phyloP scores from a whole-genome alignment of 2,329 filamentous ascomycete genomes.

The Epichloe amarillans region DNA sequence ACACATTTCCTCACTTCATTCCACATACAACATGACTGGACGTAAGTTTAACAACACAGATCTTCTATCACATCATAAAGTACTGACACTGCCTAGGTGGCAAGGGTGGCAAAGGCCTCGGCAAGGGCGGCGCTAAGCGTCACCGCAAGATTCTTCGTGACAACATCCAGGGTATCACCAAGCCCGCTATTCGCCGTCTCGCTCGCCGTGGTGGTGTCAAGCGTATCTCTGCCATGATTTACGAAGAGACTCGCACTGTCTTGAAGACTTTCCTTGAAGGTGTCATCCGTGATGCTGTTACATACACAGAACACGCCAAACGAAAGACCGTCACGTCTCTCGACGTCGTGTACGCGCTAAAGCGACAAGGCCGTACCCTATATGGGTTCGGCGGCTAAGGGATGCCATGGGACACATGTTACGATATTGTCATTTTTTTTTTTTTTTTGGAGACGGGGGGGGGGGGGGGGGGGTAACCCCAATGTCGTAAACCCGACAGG shows the following conservation, averaged over 20 bases:
- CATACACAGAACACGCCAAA: slow-evolving; percentile 70
- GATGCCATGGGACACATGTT: slow-evolving; percentile 16
- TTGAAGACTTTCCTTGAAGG: slow-evolving; percentile 67
- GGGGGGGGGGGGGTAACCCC: too few species aligned
- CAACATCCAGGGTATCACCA: slow-evolving; percentile 99
- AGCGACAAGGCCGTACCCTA: slow-evolving; percentile 61
- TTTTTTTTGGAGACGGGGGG: too few species aligned
- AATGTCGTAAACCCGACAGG: neutral
- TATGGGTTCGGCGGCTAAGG: slow-evolving; percentile 78
- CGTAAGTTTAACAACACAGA: slow-evolving; percentile 38
- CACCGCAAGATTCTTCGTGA: slow-evolving; percentile 98
- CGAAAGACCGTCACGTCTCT: slow-evolving; percentile 65
- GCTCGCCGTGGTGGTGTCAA: slow-evolving; percentile 99
- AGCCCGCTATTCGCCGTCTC: slow-evolving; percentile 96
- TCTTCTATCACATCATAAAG: too few species aligned
- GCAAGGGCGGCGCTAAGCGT: slow-evolving; percentile 97
- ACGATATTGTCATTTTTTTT: slow-evolving; percentile 22
- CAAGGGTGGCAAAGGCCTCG: slow-evolving; percentile 94
- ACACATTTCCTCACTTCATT: slow-evolving; percentile 7
- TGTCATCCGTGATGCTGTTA: slow-evolving; percentile 64
- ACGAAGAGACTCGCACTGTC: slow-evolving; percentile 65
- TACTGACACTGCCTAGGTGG: slow-evolving; percentile 54
- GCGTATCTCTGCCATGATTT: slow-evolving; percentile 95
- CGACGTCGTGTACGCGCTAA: slow-evolving; percentile 54
- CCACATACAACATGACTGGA: slow-evolving; percentile 50